phyloP scores from a whole-genome alignment of 345 rosid species.

The Aquilaria malaccensis region DNA sequence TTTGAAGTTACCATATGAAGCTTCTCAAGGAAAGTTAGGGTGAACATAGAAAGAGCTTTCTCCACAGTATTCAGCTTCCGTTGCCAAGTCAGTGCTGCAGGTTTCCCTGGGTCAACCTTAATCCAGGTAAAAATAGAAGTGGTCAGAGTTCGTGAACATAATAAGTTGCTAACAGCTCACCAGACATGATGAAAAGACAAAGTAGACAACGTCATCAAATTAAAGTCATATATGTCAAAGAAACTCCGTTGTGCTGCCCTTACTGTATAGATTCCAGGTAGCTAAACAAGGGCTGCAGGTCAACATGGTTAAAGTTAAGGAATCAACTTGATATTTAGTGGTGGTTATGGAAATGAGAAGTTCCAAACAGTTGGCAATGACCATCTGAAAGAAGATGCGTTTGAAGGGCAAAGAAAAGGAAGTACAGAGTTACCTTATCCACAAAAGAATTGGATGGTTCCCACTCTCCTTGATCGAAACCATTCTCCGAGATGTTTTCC shows the following conservation, averaged over 20 bases:
- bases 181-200: no score
- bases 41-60: constrained; percentile 31
- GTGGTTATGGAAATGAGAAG: background rate
- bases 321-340: no score
- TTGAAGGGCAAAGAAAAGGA: background rate
- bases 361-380: background rate
- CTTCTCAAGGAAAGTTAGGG: constrained; percentile 42
- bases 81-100: constrained; percentile 58
- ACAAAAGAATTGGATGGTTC: constrained; percentile 16
- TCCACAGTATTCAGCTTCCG: constrained; percentile 35
- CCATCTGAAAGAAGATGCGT: background rate
- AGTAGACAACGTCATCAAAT: background rate
- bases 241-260: background rate
- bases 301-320: no score
- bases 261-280: no score
- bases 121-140: constrained; percentile 3
- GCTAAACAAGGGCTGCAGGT: no score
- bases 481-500: constrained; percentile 23
- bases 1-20: constrained; percentile 46
- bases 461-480: constrained; percentile 23
- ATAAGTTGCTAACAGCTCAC: no score
- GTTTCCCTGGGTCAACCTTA: constrained; percentile 52
- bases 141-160: no score
- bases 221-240: background rate
- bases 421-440: constrained; percentile 26